phyloP scores from a whole-genome alignment of 192 early-diverging fungal species.

The Backusella psychrophila region DNA sequence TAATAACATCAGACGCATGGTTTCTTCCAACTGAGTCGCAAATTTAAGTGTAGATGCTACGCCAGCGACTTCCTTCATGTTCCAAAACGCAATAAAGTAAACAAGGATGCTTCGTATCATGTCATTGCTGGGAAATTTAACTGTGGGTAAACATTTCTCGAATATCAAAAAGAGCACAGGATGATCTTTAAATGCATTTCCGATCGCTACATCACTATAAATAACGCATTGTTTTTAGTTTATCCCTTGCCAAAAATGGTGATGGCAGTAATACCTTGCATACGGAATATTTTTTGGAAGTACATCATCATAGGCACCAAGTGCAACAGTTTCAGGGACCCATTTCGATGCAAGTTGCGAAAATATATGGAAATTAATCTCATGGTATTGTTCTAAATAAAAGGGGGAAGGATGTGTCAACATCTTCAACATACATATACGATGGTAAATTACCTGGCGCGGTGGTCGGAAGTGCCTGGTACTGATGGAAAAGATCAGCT shows the following conservation, averaged over 20 bases:
- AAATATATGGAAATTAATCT: slow-evolving; percentile 3
- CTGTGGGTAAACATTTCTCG: slow-evolving; percentile 5
- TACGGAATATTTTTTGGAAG: slow-evolving; percentile 26
- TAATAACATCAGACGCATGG: slow-evolving; percentile 1
- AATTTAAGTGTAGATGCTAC: slow-evolving; percentile 15
- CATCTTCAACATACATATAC: not conserved
- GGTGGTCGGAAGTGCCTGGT: not conserved
- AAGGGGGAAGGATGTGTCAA: not conserved
- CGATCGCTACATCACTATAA: slow-evolving; percentile 22
- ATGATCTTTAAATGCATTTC: slow-evolving; percentile 35
- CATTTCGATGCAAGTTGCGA: slow-evolving; percentile 19
- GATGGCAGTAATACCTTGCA: slow-evolving; percentile 1
- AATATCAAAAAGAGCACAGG: slow-evolving; percentile 23
- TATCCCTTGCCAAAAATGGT: not conserved
- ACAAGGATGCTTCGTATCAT: slow-evolving; percentile 28
- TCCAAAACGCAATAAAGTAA: slow-evolving; percentile 37
- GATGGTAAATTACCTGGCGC: not conserved
- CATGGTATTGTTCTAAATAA: not conserved
- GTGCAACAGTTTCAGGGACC: slow-evolving; percentile 7
- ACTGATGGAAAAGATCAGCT: slow-evolving; percentile 12
- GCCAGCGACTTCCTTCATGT: slow-evolving; percentile 23
- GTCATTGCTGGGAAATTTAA: not conserved
- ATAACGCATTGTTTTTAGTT: not conserved
- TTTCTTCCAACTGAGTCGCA: slow-evolving; percentile 28
- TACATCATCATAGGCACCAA: slow-evolving; percentile 29